Evolutionary conservation across 805 yeast genomes (phyloP), one percentile per base, ranked within the genome.

Genomic region (Candida khao-thaluensis): DNA sequence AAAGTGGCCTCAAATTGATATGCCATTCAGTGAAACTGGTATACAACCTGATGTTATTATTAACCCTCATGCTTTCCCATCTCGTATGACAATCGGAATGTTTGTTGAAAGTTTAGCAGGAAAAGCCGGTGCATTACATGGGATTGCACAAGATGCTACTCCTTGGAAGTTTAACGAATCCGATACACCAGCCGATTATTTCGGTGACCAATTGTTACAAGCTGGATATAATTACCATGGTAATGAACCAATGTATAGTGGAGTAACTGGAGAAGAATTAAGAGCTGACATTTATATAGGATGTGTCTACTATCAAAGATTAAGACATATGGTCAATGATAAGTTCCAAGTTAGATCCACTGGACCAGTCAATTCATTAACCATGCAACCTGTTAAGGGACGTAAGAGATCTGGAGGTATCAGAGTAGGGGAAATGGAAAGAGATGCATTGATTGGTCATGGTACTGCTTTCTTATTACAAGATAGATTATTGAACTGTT

Each of bases 71-170:
- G 99, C 98, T 50, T 93, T 91, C 91, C 99, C 99, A 53, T 91
- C 98, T 35, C 93, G 99, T 74, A 93, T 93, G 99, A 93, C 99
- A 9, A 91, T 93, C 65, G 99, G 99, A 72, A 93, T 93, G 98
- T 93, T 93, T 67, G 97, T 93, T 35, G 99, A 93, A 67, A 85
- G 95, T 38, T 67, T 93, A 41, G 98, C 99, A n/a, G 99, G 99
- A 58, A 93, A 93, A 65, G 93, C 98, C 4, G 99, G 99, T 62
- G 96, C 96, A 5, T 69, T 93, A 54, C 99, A 93, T 52, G 99
- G 99, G 56, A 82, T 90, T 59, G 95, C 98, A 1, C 98, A 91
- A 56, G 98, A 93, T 58, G 80, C 95, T 30, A 91, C 99, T 0
- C 99, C 99, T 33, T 93, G 96, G 95, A 81, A 76, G 50, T 93